Evolutionary conservation across 140 eudicot species (phyloP).

Genomic region (Flaveria floridana): DNA sequence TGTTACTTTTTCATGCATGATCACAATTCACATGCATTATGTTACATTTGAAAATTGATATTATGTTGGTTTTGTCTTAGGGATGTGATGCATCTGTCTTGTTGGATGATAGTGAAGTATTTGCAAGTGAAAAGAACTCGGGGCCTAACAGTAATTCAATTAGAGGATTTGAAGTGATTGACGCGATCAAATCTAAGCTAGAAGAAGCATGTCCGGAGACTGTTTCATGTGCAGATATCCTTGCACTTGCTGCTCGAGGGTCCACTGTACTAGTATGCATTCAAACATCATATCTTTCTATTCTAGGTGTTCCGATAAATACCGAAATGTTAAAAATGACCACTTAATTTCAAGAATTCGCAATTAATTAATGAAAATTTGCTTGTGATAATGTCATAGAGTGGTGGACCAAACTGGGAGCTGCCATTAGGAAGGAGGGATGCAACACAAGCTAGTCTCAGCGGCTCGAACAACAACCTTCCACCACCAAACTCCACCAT

Average conservation of each 20-base stretch:
- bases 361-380: constrained; percentile 7
- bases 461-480: constrained; percentile 58
- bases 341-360: not conserved
- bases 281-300: not conserved
- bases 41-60: not conserved
- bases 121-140: constrained; percentile 74
- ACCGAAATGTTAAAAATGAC: not conserved
- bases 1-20: constrained; percentile 1
- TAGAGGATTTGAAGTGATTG: constrained; percentile 85
- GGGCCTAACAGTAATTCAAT: constrained; percentile 79
- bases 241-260: constrained; percentile 88
- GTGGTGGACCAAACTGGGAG: constrained; percentile 96
- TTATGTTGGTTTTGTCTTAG: constrained; percentile 34
- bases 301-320: constrained; percentile 7
- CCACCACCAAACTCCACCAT: constrained; percentile 86
- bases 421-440: constrained; percentile 89
- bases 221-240: constrained; percentile 92
- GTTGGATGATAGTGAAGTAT: constrained; percentile 57
- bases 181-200: constrained; percentile 70
- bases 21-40: not conserved
- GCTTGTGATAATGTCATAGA: constrained; percentile 38
- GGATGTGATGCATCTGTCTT: constrained; percentile 93
- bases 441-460: constrained; percentile 68
- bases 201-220: constrained; percentile 83
- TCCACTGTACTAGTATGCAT: constrained; percentile 66